phyloP scores from a whole-genome alignment of 371 early-diverging fungal genomes.

The Mucor saturninus region DNA sequence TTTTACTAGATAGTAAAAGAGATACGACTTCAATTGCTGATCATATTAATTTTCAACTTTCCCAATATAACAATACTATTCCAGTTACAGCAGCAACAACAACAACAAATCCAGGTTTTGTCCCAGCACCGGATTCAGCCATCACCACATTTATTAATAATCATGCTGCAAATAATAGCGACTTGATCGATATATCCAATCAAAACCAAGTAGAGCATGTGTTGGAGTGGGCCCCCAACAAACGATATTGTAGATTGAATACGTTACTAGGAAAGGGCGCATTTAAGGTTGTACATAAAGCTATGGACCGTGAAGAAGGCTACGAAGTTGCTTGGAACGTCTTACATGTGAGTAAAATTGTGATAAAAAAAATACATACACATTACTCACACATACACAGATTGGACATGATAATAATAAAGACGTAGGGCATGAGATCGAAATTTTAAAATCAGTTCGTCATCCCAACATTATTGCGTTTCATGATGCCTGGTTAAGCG shows the following conservation, averaged over 20 bases:
- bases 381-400: constrained; percentile 42
- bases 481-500: constrained; percentile 74
- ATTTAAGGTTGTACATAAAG: constrained; percentile 91
- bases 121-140: constrained; percentile 1
- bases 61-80: constrained; percentile 12
- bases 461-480: constrained; percentile 89
- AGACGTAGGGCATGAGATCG: constrained; percentile 78
- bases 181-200: constrained; percentile 42
- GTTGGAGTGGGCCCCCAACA: constrained; percentile 70
- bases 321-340: constrained; percentile 94
- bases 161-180: constrained; percentile 17
- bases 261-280: constrained; percentile 75
- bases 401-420: constrained; percentile 68
- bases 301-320: constrained; percentile 89
- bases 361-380: background rate
- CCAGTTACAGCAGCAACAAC: background rate
- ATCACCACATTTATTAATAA: constrained; percentile 11
- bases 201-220: constrained; percentile 64
- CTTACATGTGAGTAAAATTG: constrained; percentile 50
- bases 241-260: constrained; percentile 67
- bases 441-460: constrained; percentile 78
- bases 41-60: constrained; percentile 26
- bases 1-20: constrained; percentile 9
- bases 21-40: constrained; percentile 21
- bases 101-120: too few relatives aligned